These are phyloP conservation scores for Lepraria neglecta DNA, from an alignment of 495 filamentous ascomycete species.

Conservation along the genomic window DNA sequence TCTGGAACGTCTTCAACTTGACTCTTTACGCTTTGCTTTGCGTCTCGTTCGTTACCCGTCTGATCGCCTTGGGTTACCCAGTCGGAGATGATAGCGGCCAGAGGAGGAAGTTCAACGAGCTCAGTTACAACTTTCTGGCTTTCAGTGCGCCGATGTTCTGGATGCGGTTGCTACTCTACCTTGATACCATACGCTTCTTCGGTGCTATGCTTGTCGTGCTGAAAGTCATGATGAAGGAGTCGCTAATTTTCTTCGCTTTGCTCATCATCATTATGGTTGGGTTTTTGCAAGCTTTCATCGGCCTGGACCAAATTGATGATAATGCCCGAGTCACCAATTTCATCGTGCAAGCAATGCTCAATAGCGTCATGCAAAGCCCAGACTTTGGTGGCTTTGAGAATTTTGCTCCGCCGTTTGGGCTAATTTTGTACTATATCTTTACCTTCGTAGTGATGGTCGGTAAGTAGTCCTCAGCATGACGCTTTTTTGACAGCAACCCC, in stretches of 20 bases:
- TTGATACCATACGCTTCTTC: conserved; percentile 93
- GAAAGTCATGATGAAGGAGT: conserved; percentile 99
- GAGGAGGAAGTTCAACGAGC: conserved; percentile 62
- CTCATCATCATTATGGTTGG: conserved; percentile 78
- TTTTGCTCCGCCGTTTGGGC: conserved; percentile 70
- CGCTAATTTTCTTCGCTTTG: conserved; percentile 94
- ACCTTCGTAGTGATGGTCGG: conserved; percentile 92
- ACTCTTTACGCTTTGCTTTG: conserved; percentile 71
- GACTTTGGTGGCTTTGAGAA: conserved; percentile 85
- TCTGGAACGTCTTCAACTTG: conserved; percentile 93
- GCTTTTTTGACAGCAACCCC: not conserved
- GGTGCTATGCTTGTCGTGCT: conserved; percentile 95
- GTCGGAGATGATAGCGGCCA: conserved; percentile 41
- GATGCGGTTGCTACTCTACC: conserved; percentile 84
- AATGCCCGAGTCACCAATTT: conserved; percentile 56
- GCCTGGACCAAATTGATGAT: conserved; percentile 76
- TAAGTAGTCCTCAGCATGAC: conserved; percentile 26
- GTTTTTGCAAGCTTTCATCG: conserved; percentile 93
- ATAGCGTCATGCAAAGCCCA: conserved; percentile 80
- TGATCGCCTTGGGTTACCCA: conserved; percentile 67
- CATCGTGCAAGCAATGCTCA: conserved; percentile 86
- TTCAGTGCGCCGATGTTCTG: conserved; percentile 96
- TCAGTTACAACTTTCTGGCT: conserved; percentile 88
- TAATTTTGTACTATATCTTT: conserved; percentile 90
- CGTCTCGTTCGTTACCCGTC: conserved; percentile 67